Base-by-base conservation (phyloP, 192 early-diverging fungal species). In the Umbelopsis ramanniana region DNA sequence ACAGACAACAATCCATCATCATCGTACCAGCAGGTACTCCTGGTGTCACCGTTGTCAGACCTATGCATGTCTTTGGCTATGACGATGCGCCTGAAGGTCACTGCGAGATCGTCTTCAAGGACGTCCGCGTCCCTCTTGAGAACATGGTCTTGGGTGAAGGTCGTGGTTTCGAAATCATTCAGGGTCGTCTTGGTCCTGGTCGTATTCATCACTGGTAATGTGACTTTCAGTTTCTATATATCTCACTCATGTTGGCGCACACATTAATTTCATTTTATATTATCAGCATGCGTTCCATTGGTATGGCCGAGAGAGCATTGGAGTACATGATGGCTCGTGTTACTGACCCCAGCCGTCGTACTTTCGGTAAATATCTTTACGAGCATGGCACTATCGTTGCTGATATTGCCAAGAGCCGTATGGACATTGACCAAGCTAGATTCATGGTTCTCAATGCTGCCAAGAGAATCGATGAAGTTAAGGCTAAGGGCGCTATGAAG, bases 11-110 rank as follows among this genome's bases (percentile, higher is more conserved):
- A 81, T 89, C 87, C 69, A 88, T 99, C 67, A 84, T 99, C 3
- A 82, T 96, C 63, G 94, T 99, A 29, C 95, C 95, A 14, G 89
- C 92, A 9, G 82, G 90, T 74, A 88, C 95, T 2, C 89, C 88
- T 1, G 97, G 97, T 22, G 84, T 98, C 22, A 89, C 79, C 15
- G 90, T 97, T 47, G 88, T 95, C 21, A 83, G 96, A 17, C 92
- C 96, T 8, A 87, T 97, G 84, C 84, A 83, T 0, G 90, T 99
- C 46, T 98, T 94, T 85, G 96, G 96, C 24, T 96, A 93, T 82
- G 96, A 98, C 83, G 96, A 97, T 83, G 96, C 96, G 10, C 94
- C 95, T 23, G 93, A 97, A 79, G 97, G 97, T 43, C 97, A 99
- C 84, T 92, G 91, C 76, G 97, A 99, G 78, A 92, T 99, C 57